A percentile compares a stretch with the other conserved stretches of the same genome.
These are phyloP conservation scores for Starmerella powellii DNA, from an alignment of 805 yeast species.

Conservation along the genomic window DNA sequence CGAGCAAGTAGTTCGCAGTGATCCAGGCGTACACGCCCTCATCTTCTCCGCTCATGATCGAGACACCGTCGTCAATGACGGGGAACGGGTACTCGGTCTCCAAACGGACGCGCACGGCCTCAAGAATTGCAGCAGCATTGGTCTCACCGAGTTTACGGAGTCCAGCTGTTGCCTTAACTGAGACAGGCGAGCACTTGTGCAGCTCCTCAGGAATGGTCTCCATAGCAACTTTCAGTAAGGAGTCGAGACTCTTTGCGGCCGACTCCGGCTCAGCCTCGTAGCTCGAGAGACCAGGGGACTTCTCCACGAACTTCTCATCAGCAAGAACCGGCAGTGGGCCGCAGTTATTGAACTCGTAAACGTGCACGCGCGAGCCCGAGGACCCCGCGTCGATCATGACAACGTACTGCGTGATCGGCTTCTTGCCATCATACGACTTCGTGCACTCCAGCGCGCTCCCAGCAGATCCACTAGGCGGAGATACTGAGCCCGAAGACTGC, in stretches of 20 bases:
- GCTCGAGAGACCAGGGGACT: conserved; percentile 82
- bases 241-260: conserved; percentile 85
- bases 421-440: conserved; percentile 30
- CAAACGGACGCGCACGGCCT: conserved; percentile 63
- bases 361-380: conserved; percentile 90
- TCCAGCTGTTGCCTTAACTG: conserved; percentile 98
- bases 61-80: conserved; percentile 74
- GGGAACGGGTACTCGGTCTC: conserved; percentile 82
- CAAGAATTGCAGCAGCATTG: conserved; percentile 57
- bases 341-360: conserved; percentile 83
- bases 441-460: conserved; percentile 24
- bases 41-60: conserved; percentile 91
- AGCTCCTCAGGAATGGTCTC: conserved; percentile 59
- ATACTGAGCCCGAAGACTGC: no score
- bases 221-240: conserved; percentile 64
- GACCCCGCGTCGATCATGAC: conserved; percentile 98
- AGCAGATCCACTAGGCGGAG: neutral
- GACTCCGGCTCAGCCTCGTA: conserved; percentile 59
- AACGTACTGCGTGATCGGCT: conserved; percentile 50
- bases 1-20: conserved; percentile 83
- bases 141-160: conserved; percentile 71
- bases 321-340: conserved; percentile 69
- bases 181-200: conserved; percentile 79
- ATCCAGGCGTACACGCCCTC: conserved; percentile 99
- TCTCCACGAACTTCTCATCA: conserved; percentile 73